Conservation (phyloP, 352 stramenopile species). For the Phytophthora meadii region DNA sequence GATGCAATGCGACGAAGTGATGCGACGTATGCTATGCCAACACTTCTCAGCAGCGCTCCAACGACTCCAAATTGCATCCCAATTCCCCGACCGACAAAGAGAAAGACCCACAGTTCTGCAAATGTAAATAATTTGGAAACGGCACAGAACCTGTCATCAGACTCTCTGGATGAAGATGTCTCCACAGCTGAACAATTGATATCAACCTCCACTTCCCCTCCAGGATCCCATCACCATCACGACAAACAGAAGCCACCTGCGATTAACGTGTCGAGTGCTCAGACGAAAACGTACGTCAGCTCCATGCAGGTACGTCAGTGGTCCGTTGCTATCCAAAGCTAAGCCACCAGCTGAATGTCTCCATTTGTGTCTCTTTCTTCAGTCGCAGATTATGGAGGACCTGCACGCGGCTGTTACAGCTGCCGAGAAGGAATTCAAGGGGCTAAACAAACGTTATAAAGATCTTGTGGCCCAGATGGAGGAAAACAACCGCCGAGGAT, state of each 20-base stretch:
- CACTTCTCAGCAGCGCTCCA: conserved; percentile 10
- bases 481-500: conserved; percentile 26
- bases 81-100: conserved; percentile 1
- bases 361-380: conserved; percentile 1
- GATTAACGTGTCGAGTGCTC: conserved; percentile 48
- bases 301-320: conserved; percentile 55
- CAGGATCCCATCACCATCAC: not conserved
- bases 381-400: conserved; percentile 73
- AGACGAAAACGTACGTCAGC: conserved; percentile 48
- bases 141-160: not conserved
- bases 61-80: conserved; percentile 5
- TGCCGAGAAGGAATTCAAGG: conserved; percentile 56
- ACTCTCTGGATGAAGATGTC: not conserved
- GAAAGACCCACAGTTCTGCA: not conserved
- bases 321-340: conserved; percentile 15
- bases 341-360: conserved; percentile 10
- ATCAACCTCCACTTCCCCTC: not conserved
- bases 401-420: conserved; percentile 42
- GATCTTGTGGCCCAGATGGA: conserved; percentile 53
- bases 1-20: conserved; percentile 77
- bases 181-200: conserved; percentile 4
- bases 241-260: conserved; percentile 38
- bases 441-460: conserved; percentile 55
- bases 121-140: conserved; percentile 6
- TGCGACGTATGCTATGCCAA: conserved; percentile 54